Evolutionary conservation across 106 monocot genomes (phyloP).

Genomic region (Amphibolis antarctica): DNA sequence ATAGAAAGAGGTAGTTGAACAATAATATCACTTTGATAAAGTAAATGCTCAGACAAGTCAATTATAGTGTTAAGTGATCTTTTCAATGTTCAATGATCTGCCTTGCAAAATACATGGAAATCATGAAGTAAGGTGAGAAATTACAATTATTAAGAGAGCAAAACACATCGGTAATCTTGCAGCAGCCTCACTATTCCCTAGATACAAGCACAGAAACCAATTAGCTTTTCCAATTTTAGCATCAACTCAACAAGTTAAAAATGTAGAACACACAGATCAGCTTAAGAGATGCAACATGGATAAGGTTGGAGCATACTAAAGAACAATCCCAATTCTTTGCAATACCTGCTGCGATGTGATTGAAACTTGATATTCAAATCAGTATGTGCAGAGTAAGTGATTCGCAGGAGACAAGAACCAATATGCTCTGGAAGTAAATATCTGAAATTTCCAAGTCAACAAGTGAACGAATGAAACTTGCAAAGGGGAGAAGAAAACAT

Average conservation of each 20-base stretch:
- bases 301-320: background rate
- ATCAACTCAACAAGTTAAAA: background rate
- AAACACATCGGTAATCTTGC: constrained; percentile 33
- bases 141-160: constrained; percentile 27
- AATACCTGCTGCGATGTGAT: constrained; percentile 94
- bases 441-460: constrained; percentile 23
- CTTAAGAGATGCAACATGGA: background rate
- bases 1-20: background rate
- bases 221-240: constrained; percentile 10
- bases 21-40: too few species aligned
- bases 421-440: constrained; percentile 94
- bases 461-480: background rate
- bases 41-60: background rate
- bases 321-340: background rate
- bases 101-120: constrained; percentile 8
- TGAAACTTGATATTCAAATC: constrained; percentile 99
- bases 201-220: constrained; percentile 26
- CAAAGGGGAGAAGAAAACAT: background rate
- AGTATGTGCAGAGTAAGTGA: constrained; percentile 85
- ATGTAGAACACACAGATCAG: background rate
- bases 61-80: background rate
- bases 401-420: constrained; percentile 66
- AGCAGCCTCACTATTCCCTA: constrained; percentile 35
- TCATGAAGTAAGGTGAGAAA: constrained; percentile 21
- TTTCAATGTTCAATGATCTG: background rate